Evolutionary conservation across 441 rosid genomes (phyloP).

Genomic region (Lagerstroemia fauriei): DNA sequence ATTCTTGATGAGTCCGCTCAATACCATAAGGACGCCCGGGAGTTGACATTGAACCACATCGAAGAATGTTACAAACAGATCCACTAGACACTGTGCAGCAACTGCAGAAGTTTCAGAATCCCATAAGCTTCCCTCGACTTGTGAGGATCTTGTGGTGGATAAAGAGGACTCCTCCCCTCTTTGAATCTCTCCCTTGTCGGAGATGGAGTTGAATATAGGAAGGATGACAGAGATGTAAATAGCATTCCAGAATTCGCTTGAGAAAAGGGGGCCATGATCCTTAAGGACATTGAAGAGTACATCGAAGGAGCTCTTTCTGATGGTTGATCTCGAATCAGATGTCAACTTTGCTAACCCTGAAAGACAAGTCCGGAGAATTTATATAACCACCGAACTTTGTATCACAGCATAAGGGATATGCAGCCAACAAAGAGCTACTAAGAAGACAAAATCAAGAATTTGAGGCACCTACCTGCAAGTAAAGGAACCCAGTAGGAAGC

Average conservation of each 20-base stretch:
- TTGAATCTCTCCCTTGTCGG: slow-evolving; percentile 48
- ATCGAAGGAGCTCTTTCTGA: slow-evolving; percentile 85
- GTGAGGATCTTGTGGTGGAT: slow-evolving; percentile 45
- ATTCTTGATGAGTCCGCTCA: slow-evolving; percentile 72
- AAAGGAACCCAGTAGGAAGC: slow-evolving; percentile 88
- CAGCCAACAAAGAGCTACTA: not conserved
- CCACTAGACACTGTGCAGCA: slow-evolving; percentile 73
- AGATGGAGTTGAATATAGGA: slow-evolving; percentile 59
- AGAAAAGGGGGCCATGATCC: slow-evolving; percentile 93
- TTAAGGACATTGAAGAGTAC: slow-evolving; percentile 89
- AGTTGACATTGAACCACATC: slow-evolving; percentile 62
- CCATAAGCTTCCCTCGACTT: slow-evolving; percentile 58
- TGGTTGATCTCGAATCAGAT: slow-evolving; percentile 74
- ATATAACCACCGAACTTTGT: not conserved
- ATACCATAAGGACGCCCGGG: slow-evolving; percentile 55
- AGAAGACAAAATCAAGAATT: not conserved
- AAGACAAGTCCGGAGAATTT: slow-evolving; percentile 20
- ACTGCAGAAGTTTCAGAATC: slow-evolving; percentile 76
- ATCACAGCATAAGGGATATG: not conserved
- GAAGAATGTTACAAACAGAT: slow-evolving; percentile 64
- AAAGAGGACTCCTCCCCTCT: slow-evolving; percentile 45
- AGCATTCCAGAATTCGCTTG: slow-evolving; percentile 62
- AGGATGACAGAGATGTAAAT: slow-evolving; percentile 61
- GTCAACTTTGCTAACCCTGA: slow-evolving; percentile 85
- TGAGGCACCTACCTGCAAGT: slow-evolving; percentile 61